Conservation (phyloP, 495 filamentous ascomycete species). For the Aspergillus bridgeri region DNA sequence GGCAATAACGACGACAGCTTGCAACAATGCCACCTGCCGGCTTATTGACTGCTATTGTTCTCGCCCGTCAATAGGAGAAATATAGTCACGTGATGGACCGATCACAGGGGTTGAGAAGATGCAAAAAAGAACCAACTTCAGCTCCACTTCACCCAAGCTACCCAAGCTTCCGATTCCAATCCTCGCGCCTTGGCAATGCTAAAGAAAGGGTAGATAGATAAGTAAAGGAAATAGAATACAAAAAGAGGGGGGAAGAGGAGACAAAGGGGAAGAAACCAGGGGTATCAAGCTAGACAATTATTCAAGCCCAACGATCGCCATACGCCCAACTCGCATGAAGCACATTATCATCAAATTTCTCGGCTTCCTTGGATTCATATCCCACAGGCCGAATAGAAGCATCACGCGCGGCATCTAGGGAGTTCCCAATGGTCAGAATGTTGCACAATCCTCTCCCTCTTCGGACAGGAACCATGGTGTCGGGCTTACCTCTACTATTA, state of each 20-base stretch:
- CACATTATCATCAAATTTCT: conserved; percentile 5
- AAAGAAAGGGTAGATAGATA: neutral
- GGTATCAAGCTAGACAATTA: conserved; percentile 10
- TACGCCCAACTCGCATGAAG: conserved; percentile 16
- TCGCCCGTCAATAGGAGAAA: conserved; percentile 20
- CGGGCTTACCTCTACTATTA: conserved; percentile 16
- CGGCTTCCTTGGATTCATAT: neutral
- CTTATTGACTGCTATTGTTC: conserved; percentile 26
- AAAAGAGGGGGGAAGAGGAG: neutral
- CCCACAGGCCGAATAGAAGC: neutral
- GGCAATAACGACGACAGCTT: neutral
- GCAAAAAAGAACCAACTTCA: too few relatives aligned
- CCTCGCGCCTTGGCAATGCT: neutral
- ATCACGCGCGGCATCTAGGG: neutral
- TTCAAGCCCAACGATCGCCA: conserved; percentile 18
- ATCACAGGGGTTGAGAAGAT: too few relatives aligned
- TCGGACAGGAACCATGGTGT: neutral
- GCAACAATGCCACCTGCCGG: conserved; percentile 5
- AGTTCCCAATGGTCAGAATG: conserved; percentile 4
- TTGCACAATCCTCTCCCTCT: too few relatives aligned
- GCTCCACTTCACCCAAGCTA: neutral
- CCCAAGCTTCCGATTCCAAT: neutral
- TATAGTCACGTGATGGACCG: conserved; percentile 1
- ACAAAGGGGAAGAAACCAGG: too few relatives aligned
- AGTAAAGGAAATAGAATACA: neutral